A percentile compares a stretch with the other conserved stretches of the same genome.
phyloP scores from a whole-genome alignment of 352 stramenopile species.

The Phytophthora aleatoria region DNA sequence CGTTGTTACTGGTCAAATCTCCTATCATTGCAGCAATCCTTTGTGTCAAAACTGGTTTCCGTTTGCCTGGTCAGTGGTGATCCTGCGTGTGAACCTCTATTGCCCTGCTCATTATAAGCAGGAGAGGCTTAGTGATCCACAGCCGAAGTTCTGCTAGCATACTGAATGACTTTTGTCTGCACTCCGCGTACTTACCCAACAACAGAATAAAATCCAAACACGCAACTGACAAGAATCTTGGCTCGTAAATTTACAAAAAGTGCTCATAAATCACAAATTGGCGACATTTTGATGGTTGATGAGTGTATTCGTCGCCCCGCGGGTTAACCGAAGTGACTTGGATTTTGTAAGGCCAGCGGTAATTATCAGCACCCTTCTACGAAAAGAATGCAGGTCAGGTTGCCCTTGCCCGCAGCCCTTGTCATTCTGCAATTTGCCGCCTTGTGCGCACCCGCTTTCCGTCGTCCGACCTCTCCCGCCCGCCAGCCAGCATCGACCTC shows the following conservation, averaged over 20 bases:
- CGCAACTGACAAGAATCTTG: not conserved
- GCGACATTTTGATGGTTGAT: slow-evolving; percentile 1
- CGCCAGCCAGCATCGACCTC: slow-evolving; percentile 1
- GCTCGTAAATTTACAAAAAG: not conserved
- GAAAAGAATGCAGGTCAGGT: slow-evolving; percentile 4
- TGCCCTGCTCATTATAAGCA: not conserved
- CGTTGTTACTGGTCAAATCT: not conserved
- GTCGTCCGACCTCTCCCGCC: not conserved
- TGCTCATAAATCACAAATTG: not conserved
- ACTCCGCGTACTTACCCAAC: too few relatives aligned
- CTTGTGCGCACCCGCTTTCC: slow-evolving; percentile 4
- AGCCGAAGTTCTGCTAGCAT: too few relatives aligned
- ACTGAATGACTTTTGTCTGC: too few relatives aligned
- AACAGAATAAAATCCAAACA: not conserved
- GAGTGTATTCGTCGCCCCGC: slow-evolving; percentile 4
- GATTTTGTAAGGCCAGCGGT: slow-evolving; percentile 14
- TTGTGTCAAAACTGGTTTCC: not conserved
- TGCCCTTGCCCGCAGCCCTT: not conserved
- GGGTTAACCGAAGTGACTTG: slow-evolving; percentile 15
- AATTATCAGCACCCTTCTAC: slow-evolving; percentile 16
- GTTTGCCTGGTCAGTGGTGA: not conserved
- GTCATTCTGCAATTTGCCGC: slow-evolving; percentile 26
- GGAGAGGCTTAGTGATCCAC: not conserved
- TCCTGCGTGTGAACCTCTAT: too few relatives aligned
- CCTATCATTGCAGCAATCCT: not conserved